Evolutionary conservation across 2,329 filamentous ascomycete species (phyloP).

Genomic region (Cryphonectria radicalis): DNA sequence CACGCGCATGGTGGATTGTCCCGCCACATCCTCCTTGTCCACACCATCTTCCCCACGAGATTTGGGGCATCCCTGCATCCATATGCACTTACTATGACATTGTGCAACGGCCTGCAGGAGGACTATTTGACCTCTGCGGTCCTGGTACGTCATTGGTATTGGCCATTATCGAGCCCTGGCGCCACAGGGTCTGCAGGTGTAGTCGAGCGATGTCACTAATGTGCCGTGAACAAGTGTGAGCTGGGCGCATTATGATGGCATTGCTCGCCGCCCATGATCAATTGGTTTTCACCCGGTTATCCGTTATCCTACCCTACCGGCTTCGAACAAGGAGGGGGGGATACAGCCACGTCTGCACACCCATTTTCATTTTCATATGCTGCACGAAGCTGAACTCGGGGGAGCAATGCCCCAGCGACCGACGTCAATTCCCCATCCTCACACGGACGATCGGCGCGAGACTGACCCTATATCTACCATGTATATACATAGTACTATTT

Average conservation of each 20-base stretch:
- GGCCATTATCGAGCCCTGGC: background rate
- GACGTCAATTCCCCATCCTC: background rate
- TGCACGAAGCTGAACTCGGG: background rate
- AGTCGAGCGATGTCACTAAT: conserved; percentile 3
- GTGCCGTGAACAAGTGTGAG: background rate
- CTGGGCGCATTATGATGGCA: background rate
- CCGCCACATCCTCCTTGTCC: background rate
- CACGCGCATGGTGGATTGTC: background rate
- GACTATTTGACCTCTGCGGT: background rate
- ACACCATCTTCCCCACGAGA: conserved; percentile 11
- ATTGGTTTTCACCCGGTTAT: background rate
- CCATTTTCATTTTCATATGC: background rate
- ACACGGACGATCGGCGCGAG: conserved; percentile 14
- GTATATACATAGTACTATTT: background rate
- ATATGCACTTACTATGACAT: background rate
- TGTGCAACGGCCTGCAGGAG: background rate
- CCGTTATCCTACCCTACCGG: background rate
- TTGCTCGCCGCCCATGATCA: background rate
- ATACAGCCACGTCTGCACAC: conserved; percentile 4
- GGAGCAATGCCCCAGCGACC: conserved; percentile 9
- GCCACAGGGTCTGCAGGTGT: background rate
- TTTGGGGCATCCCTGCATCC: conserved; percentile 10
- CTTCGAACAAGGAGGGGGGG: background rate
- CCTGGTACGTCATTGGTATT: conserved; percentile 3
- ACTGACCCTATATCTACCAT: background rate